These are phyloP conservation scores for Lactarius sp. DNA, from an alignment of 768 basidiomycete species.

Conservation along the genomic window DNA sequence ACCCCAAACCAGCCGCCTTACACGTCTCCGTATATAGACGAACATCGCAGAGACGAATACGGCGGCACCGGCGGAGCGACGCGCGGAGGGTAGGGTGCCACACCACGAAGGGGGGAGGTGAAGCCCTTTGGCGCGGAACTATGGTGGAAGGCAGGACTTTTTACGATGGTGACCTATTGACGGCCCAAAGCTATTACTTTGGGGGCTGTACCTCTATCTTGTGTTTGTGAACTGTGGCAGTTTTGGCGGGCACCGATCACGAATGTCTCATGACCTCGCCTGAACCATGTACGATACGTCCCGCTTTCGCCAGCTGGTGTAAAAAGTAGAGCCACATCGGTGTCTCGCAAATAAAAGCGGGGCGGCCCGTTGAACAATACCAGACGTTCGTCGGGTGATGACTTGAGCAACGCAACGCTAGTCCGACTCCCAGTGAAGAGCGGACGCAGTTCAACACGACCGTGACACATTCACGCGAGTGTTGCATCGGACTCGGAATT, in stretches of 20 bases:
- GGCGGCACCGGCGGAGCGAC: neutral
- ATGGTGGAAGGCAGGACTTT: neutral
- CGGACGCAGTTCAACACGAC: neutral
- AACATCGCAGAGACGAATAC: conserved; percentile 11
- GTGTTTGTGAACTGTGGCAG: neutral
- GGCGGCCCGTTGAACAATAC: neutral
- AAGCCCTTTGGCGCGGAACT: neutral
- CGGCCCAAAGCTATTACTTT: neutral
- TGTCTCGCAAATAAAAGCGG: neutral
- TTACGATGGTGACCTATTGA: neutral
- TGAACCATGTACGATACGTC: conserved; percentile 15
- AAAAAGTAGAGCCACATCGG: conserved; percentile 1
- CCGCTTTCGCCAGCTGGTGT: neutral
- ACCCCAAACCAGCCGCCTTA: conserved; percentile 11
- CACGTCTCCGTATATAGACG: conserved; percentile 6
- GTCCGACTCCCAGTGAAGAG: conserved; percentile 1
- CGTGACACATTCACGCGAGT: neutral
- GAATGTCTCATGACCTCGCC: conserved; percentile 10
- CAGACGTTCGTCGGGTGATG: neutral
- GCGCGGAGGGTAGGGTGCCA: conserved; percentile 2
- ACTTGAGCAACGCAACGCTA: neutral
- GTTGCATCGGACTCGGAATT: neutral
- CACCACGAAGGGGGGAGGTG: too few species aligned
- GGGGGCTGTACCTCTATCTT: neutral
- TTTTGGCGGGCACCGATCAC: conserved; percentile 7